phyloP scores from a whole-genome alignment of 768 basidiomycete genomes.

The Suillus tomentosus region DNA sequence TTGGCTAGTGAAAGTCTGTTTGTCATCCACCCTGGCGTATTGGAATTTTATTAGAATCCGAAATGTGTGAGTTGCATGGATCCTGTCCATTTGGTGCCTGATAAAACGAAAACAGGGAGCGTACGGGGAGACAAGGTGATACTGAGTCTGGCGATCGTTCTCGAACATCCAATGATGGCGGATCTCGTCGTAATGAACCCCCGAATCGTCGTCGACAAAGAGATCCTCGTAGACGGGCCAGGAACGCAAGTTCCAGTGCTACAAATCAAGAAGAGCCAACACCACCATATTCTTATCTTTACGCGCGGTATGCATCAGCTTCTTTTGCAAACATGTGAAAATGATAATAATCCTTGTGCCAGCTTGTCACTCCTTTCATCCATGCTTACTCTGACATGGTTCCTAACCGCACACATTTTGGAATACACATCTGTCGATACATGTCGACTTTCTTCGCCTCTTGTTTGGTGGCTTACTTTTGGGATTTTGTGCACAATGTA shows the following conservation, averaged over 20 bases:
- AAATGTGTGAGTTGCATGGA: slow-evolving; percentile 30
- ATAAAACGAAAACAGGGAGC: slow-evolving; percentile 23
- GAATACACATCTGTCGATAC: slow-evolving; percentile 75
- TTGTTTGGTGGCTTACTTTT: slow-evolving; percentile 87
- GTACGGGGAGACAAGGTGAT: slow-evolving; percentile 25
- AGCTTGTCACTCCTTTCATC: slow-evolving; percentile 69
- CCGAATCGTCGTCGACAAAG: slow-evolving; percentile 20
- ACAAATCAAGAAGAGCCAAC: slow-evolving; percentile 29
- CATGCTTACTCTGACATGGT: slow-evolving; percentile 78
- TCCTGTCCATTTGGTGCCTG: slow-evolving; percentile 7
- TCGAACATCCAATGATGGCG: slow-evolving; percentile 23
- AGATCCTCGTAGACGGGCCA: slow-evolving; percentile 16
- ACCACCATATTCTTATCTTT: slow-evolving; percentile 29
- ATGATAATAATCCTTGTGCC: neutral
- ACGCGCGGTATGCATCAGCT: slow-evolving; percentile 27
- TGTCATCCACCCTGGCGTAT: slow-evolving; percentile 51
- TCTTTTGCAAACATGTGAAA: neutral
- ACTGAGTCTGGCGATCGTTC: slow-evolving; percentile 26
- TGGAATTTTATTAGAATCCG: slow-evolving; percentile 53
- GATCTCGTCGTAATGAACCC: slow-evolving; percentile 16
- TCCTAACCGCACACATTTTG: slow-evolving; percentile 77
- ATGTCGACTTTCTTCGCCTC: slow-evolving; percentile 73
- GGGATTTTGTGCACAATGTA: slow-evolving; percentile 81
- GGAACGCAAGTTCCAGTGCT: slow-evolving; percentile 18
- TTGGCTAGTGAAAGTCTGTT: slow-evolving; percentile 57